Evolutionary conservation across 2,329 filamentous ascomycete genomes (phyloP), one percentile per base, ranked within the genome.

Genomic region (Ascochyta koolunga): DNA sequence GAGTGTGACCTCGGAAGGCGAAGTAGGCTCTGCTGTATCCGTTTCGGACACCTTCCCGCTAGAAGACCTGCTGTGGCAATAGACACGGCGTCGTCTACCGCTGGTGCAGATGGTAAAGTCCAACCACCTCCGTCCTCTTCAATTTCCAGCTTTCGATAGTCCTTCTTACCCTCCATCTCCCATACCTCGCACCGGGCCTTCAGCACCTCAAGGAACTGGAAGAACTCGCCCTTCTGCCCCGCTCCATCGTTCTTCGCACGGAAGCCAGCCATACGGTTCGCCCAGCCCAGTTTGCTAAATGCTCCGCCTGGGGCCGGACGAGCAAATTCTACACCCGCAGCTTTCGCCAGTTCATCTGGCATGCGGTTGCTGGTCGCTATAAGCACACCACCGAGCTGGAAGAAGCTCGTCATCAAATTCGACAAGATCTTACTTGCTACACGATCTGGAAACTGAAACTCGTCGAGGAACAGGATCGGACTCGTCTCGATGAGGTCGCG

Each of bases 331-430:
- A 88, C 81, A 0, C 90, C 90, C 1, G 86, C 85, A 0, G 89
- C 90, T 60, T 90, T 91, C 39, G 84, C 87, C 43, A 95, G 73
- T 67, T 93, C 90, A 65, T 93, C 90, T 0, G 90, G 90, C 86
- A 93, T 89, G 7, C 90, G 84, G 70, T 95, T 95, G 4, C 88
- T 91, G 0, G 89, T 92, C 0, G 89, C 90, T 32, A 95, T 82
- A 15, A 95, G 77, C 0, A 95, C 90, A 7, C 90, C 90, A 0
- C 90, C 90, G 3, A 93, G 80, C 58, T 93, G 89, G 68, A 93
- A 93, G 76, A 93, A 93, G 1, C 83, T 82, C 6, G 89, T 90
- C 70, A 95, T 87, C 2, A 95, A 80, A 64, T 89, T 89, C 56
- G 88, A 90, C 57, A 95, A 77, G 40, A 93, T 90, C 72, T 93